Evolutionary conservation across 495 filamentous ascomycete species (phyloP), one percentile per base, ranked within the genome.

Genomic region (Hypoxylon intermedium): DNA sequence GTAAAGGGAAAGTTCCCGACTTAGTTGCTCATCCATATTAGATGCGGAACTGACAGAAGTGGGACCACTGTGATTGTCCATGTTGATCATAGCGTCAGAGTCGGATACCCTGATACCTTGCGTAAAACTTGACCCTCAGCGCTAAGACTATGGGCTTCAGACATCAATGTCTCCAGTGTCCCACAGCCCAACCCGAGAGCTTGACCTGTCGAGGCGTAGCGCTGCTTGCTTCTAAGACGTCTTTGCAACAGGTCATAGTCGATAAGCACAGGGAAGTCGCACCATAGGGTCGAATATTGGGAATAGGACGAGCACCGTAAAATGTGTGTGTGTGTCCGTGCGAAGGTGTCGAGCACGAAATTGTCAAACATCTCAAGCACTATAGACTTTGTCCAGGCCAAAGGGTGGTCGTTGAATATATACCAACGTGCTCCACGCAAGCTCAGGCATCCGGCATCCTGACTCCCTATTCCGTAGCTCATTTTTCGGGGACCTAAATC

Each of bases 1-100:
- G 40, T 67, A 67, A 6, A 68, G 58, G 19, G 52, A 55, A 18
- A 57, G 11, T 16, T 61, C 60, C 21, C 52, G 42, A 9, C 3
- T 15, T 12, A 43, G 24, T 12, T 23, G 26, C 2, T 21, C n/a
- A 5, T 55, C 38, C 31, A 53, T 57, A 6, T 45, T 55, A 26
- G 13, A 12, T 38, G 6, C 2, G 9, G 31, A 31, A 19, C 1
- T 13, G 13, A 36, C 40, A 5, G 3, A 45, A 9, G 36, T 19
- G 28, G 28, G n/a, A 55, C 23, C 18, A 7, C 33, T n/a, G n/a
- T n/a, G n/a, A n/a, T n/a, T n/a, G n/a, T n/a, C 53, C 21, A 31
- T 20, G 24, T 47, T 36, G 15, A 21, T 15, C 50, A 59, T 51
- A 12, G 38, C 41, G 33, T 24, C 13, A 43, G 38, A 36, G 6